Conservation (phyloP, 148 eudicot species). For the Pouteria glomerata region DNA sequence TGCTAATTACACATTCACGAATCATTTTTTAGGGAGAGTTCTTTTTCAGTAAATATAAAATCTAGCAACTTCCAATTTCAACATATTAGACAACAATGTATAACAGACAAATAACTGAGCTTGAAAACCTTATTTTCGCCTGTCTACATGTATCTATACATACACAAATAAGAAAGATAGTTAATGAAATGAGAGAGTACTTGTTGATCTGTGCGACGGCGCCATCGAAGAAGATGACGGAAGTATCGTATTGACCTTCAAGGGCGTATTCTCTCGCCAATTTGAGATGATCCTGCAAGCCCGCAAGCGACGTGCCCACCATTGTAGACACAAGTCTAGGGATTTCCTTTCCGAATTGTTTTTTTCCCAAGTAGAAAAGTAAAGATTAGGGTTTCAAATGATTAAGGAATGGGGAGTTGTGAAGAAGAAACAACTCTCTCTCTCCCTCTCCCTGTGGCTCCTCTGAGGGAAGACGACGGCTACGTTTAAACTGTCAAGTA, state of each 20-base stretch:
- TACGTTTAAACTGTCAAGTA: conserved; percentile 22
- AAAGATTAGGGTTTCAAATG: background rate
- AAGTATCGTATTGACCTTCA: conserved; percentile 93
- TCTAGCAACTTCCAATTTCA: conserved; percentile 8
- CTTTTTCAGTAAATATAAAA: background rate
- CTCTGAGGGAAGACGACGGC: conserved; percentile 15
- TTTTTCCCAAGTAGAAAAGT: background rate
- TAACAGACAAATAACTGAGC: background rate
- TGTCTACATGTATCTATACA: background rate
- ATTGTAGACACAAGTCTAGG: conserved; percentile 19
- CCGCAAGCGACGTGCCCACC: conserved; percentile 67
- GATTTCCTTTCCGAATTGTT: background rate
- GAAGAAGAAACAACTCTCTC: conserved; percentile 3
- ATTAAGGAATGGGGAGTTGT: background rate
- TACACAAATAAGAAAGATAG: conserved; percentile 3
- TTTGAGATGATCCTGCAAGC: conserved; percentile 90
- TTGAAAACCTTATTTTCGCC: background rate
- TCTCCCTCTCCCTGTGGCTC: background rate
- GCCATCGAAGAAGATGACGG: conserved; percentile 98
- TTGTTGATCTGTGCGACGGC: conserved; percentile 99
- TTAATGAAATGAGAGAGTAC: conserved; percentile 28
- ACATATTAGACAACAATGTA: background rate
- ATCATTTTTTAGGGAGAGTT: too few relatives aligned
- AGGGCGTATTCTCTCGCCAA: conserved; percentile 89
- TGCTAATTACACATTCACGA: too few relatives aligned